phyloP scores from a whole-genome alignment of 2,329 filamentous ascomycete species.

The Neofusicoccum laricinum region DNA sequence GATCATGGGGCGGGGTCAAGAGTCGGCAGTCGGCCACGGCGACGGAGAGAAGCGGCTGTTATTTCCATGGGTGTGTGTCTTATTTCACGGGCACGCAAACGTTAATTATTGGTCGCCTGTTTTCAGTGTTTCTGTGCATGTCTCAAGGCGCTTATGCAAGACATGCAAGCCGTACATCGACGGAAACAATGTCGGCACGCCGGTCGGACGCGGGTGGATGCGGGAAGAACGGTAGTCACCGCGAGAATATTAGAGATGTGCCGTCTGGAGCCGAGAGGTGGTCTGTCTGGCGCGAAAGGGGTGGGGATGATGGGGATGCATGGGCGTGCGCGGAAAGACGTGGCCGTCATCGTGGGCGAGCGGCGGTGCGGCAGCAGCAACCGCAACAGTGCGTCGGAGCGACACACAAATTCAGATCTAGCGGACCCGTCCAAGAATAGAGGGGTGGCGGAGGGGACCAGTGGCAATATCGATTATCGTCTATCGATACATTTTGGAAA shows the following conservation, averaged over 20 bases:
- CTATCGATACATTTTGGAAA: slow-evolving; percentile 10
- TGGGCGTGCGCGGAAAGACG: neutral
- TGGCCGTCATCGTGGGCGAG: neutral
- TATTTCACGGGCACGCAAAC: neutral
- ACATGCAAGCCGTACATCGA: neutral
- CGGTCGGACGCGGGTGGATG: neutral
- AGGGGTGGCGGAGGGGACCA: neutral
- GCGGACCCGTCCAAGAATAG: slow-evolving; percentile 1
- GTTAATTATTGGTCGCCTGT: neutral
- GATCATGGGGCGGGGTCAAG: neutral
- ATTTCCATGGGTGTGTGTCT: neutral
- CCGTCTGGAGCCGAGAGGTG: slow-evolving; percentile 11
- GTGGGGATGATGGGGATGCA: slow-evolving; percentile 9
- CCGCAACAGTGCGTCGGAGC: neutral
- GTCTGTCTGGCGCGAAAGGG: slow-evolving; percentile 3
- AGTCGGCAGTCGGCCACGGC: neutral
- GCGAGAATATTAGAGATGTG: slow-evolving; percentile 6
- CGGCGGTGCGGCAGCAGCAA: neutral
- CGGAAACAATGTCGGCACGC: neutral
- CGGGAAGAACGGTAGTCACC: neutral
- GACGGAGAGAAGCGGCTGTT: neutral
- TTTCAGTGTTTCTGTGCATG: neutral
- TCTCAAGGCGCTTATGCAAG: neutral
- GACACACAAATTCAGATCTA: slow-evolving; percentile 1
- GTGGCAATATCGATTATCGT: slow-evolving; percentile 10